Evolutionary conservation across 306 rosid species (phyloP).

Genomic region (Malus sylvestris): DNA sequence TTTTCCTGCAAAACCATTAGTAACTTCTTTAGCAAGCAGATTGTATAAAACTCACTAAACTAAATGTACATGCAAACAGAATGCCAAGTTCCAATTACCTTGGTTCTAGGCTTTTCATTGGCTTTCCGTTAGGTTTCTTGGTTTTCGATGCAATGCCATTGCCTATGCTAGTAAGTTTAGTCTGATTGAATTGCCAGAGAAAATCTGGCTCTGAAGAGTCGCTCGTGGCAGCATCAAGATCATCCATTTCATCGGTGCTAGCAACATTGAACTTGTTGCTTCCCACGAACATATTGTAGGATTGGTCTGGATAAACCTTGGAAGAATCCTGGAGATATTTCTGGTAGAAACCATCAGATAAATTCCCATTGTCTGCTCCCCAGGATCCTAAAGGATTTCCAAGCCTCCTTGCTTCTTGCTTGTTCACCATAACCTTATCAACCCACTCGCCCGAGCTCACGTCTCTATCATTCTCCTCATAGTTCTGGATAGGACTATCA

Average conservation of each 20-base stretch:
- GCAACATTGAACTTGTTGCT: slow-evolving; percentile 46
- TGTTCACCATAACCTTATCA: slow-evolving; percentile 98
- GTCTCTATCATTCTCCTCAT: slow-evolving; percentile 71
- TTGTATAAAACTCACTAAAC: neutral
- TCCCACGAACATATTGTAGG: slow-evolving; percentile 58
- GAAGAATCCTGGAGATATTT: slow-evolving; percentile 82
- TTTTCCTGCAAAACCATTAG: slow-evolving; percentile 42
- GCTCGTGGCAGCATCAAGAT: slow-evolving; percentile 86
- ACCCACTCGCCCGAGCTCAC: slow-evolving; percentile 74
- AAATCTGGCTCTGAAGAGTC: slow-evolving; percentile 92
- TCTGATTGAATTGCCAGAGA: slow-evolving; percentile 84
- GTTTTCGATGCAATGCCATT: slow-evolving; percentile 48
- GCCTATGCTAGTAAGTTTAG: slow-evolving; percentile 45
- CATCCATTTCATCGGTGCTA: slow-evolving; percentile 69
- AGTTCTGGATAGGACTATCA: slow-evolving; percentile 50
- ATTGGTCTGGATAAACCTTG: slow-evolving; percentile 49
- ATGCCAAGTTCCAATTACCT: slow-evolving; percentile 41
- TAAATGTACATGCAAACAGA: neutral
- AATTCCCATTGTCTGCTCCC: slow-evolving; percentile 62
- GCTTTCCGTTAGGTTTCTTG: slow-evolving; percentile 38
- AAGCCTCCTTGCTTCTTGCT: slow-evolving; percentile 51
- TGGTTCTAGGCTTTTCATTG: slow-evolving; percentile 54
- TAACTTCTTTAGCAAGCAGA: neutral
- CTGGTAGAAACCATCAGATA: slow-evolving; percentile 67
- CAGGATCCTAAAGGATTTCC: slow-evolving; percentile 61